Base-by-base conservation (phyloP, 176 grass and related monocot genomes). In the Echinochloa phyllopogon region DNA sequence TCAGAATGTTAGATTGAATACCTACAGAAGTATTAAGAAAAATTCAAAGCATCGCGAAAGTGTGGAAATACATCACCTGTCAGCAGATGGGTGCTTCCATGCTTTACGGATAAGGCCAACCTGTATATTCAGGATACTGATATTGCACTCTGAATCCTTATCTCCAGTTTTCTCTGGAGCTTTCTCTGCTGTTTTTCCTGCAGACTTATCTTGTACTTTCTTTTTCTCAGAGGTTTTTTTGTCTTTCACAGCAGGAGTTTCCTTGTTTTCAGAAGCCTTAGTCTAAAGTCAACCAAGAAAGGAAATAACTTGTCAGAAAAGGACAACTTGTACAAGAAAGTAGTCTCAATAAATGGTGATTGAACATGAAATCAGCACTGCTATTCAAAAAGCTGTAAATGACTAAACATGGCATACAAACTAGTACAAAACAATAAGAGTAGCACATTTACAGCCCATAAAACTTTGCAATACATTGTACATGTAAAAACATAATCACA, bases 71-170 rank as follows among this genome's bases (percentile, higher is more conserved):
- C 61, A 68, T 15, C 81, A 98, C 96, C 93, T 96, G 84, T 99
- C 96, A 90, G 96, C 96, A 83, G 96, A 99, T 87, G 96, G 96
- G 59, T 96, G 96, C 61, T 91, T 96, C 91, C 91, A 95, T 82
- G 93, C 96, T 83, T 93, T 98, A 18, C 87, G 84, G 80, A 98
- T 96, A 69, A 93, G 20, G 58, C 93, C 96, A 81, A 98, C 81
- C 80, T 96, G 96, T 78, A 98, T 91, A 82, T 96, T 98, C 45
- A 98, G 91, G 81, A 98, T 76, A 78, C 85, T 90, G 69, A 94
- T 75, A 72, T 48, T 86, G 87, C 89, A 98, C 65, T 98, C 93
- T 44, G 91, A 85, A 90, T 98, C 96, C 86, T 92, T 98, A 52
- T 90, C 91, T 85, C 74, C 60, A 24, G 65, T 65, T 72, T 92